Percentiles rank a stretch among this genome's conserved stretches.
phyloP scores from a whole-genome alignment of 2,329 filamentous ascomycete species.

The Fusarium proliferatum region DNA sequence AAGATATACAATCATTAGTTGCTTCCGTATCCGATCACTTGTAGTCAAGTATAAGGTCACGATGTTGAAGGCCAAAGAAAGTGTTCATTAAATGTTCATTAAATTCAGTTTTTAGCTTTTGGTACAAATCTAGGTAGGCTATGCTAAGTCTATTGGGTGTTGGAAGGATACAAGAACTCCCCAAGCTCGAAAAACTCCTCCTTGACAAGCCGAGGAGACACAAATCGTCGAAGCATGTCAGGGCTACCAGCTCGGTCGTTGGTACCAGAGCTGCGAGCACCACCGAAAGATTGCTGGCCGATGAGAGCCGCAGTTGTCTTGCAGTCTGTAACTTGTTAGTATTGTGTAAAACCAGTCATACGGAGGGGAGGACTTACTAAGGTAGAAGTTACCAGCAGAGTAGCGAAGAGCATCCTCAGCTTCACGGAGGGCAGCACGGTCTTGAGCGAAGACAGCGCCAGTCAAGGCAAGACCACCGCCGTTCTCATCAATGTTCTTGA shows the following conservation, averaged over 20 bases:
- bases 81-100: conserved; percentile 12
- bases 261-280: conserved; percentile 63
- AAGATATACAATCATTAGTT: fast-evolving
- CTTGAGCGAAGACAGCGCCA: conserved; percentile 61
- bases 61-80: no score
- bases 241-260: conserved; percentile 68
- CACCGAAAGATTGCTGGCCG: conserved; percentile 67
- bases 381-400: conserved; percentile 67
- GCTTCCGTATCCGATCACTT: fast-evolving
- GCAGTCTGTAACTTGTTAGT: conserved; percentile 51
- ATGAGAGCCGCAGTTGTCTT: conserved; percentile 68
- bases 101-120: conserved; percentile 23
- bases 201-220: conserved; percentile 64
- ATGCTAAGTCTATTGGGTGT: conserved; percentile 48
- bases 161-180: conserved; percentile 62
- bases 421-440: conserved; percentile 59
- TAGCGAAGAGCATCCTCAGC: conserved; percentile 64
- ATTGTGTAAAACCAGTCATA: fast-evolving
- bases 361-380: conserved; percentile 48
- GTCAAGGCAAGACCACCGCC: conserved; percentile 60
- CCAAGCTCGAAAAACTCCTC: conserved; percentile 56
- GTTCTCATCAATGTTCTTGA: conserved; percentile 54
- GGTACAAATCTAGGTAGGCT: conserved; percentile 22
- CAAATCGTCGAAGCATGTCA: conserved; percentile 61
- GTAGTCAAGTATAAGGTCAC: neutral